Percentiles rank a stretch among this genome's conserved stretches.
Conservation (phyloP, 139 green algal genomes). For the Astrephomene gubernaculifera region DNA sequence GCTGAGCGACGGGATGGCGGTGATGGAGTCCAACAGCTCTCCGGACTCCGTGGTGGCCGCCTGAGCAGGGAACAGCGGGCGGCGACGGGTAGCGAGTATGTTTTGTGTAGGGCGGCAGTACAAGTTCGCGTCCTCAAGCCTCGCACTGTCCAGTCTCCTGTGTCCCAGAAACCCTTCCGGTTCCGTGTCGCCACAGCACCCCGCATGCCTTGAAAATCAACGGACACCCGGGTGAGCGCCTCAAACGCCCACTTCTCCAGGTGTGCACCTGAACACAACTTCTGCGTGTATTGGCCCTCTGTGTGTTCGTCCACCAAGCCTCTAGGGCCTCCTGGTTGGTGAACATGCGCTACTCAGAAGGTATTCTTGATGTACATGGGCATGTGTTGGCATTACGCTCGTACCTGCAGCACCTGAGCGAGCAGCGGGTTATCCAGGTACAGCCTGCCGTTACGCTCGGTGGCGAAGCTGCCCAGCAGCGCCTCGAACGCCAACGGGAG, state of each 20-base stretch:
- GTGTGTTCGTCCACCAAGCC: constrained; percentile 1
- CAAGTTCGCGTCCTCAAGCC: neutral
- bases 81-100: constrained; percentile 1
- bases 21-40: neutral
- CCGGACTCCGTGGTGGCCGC: neutral
- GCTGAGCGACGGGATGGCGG: neutral
- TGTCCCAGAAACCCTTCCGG: no score
- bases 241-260: neutral
- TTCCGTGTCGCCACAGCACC: no score
- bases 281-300: neutral
- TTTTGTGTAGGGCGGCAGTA: constrained; percentile 7
- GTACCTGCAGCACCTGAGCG: constrained; percentile 9
- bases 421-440: constrained; percentile 17
- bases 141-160: neutral
- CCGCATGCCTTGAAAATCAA: neutral
- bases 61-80: neutral
- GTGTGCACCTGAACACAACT: constrained; percentile 2
- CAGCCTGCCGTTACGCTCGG: constrained; percentile 13
- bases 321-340: neutral
- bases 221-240: neutral
- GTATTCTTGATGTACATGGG: neutral
- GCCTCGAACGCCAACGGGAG: constrained; percentile 4
- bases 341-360: neutral
- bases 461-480: constrained; percentile 13
- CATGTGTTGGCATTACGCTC: neutral